Base-by-base conservation (phyloP, 164 flowering plant species). In the Magnolia changhungtana region DNA sequence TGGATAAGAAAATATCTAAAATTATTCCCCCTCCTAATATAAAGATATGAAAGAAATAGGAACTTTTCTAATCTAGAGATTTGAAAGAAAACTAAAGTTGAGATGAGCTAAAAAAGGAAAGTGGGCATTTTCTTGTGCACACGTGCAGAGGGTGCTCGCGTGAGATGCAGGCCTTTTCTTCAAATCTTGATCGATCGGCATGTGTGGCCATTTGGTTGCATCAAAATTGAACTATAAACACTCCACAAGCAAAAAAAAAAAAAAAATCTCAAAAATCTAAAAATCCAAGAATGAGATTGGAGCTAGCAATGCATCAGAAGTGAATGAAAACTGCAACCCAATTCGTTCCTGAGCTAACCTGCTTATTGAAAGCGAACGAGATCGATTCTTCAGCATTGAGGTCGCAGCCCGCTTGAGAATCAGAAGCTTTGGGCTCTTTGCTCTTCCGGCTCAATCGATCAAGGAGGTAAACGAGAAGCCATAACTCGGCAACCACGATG, bases 301-400 rank as follows among this genome's bases (percentile, higher is more conserved):
- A 68, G 45, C 71, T 45, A 68, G 71, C 29, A 27, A 27, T 27
- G 27, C 13, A 67, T 13, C 59, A 29, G 13, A 72, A 21, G 10
- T 24, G 7, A 10, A 23, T 8, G 14, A 16, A 52, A 75, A 27
- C 19, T 18, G 7, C 24, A 14, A 31, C 14, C 72, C 67, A 11
- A 74, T 64, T 49, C 11, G n/a, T 18, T 64, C 20, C 5, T 8
- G n/a, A 59, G 1, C 31, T 31, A 10, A 75, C 78, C 78, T 75
- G 63, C 68, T 75, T 75, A 14, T 75, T 75, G 24, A 7, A 37
- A 3, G 13, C 52, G 55, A 75, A 69, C 50, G 66, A 50, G 27
- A 75, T 50, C 23, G 78, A 69, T n/a, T 59, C 72, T 29, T 75
- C 73, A 13, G 49, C 55, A 11, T 75, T 72, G 50, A 75, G 67